Percentiles rank a stretch among this genome's conserved stretches.
Evolutionary conservation across 1,284 basidiomycete genomes (phyloP).

Genomic region (Trichosporon sp.): DNA sequence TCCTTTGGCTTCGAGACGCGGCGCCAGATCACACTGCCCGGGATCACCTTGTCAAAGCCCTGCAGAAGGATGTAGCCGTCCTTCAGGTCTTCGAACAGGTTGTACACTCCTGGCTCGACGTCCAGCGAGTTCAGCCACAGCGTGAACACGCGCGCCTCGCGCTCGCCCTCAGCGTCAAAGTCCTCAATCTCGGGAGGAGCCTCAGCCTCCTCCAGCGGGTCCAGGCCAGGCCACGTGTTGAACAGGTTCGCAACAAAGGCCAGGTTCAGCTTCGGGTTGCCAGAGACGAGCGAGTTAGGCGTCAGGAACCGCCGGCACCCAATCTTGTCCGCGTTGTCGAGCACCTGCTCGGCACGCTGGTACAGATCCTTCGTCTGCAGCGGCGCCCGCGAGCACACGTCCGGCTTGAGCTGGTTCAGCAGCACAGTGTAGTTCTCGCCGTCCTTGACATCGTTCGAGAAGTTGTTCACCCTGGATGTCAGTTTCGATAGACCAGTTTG

Average conservation of each 20-base stretch:
- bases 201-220: slow-evolving; percentile 81
- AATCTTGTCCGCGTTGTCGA: slow-evolving; percentile 88
- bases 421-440: slow-evolving; percentile 97
- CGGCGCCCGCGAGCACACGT: slow-evolving; percentile 86
- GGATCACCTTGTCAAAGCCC: slow-evolving; percentile 92
- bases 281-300: slow-evolving; percentile 79
- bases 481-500: not conserved
- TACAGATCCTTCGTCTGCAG: slow-evolving; percentile 78
- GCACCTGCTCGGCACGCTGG: slow-evolving; percentile 79
- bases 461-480: slow-evolving; percentile 78
- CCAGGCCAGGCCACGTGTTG: slow-evolving; percentile 93
- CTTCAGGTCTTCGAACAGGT: slow-evolving; percentile 92
- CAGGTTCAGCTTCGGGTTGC: slow-evolving; percentile 96
- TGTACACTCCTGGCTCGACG: slow-evolving; percentile 92
- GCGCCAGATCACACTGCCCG: slow-evolving; percentile 88
- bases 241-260: slow-evolving; percentile 98
- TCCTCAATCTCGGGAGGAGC: slow-evolving; percentile 75
- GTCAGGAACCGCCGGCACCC: slow-evolving; percentile 96
- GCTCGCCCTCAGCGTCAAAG: slow-evolving; percentile 97
- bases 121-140: slow-evolving; percentile 96
- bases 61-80: slow-evolving; percentile 85
- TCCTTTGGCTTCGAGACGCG: slow-evolving; percentile 88
- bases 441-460: slow-evolving; percentile 88
- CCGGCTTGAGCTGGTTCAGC: slow-evolving; percentile 89
- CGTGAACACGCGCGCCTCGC: slow-evolving; percentile 94